Base-by-base conservation (phyloP, 1,139 yeast species). In the Candida albicans region DNA sequence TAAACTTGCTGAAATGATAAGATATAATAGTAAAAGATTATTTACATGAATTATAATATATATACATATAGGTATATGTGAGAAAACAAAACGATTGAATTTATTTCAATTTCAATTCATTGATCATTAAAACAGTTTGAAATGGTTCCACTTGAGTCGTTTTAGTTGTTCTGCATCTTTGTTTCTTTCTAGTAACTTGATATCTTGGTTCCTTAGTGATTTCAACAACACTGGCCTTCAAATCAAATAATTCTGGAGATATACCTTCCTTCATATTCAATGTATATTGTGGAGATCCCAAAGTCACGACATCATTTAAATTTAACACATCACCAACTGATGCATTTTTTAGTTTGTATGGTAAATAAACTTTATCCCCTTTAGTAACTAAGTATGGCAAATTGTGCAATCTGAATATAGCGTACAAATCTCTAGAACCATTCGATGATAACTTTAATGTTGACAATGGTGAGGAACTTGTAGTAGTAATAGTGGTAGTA, bases 381-480 rank as follows among this genome's bases (percentile, higher is more conserved):
- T 84, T 81, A 15, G 99, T 90, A 18, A 95, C 95, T 49, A 93
- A 71, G 58, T 88, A 91, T 38, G 95, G 89, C 64, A 90, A 82
- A 62, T 85, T 82, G 68, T 90, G 95, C 38, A 95, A 77, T 56
- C 81, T 83, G 54, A 91, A 77, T 8, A 88, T 75, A 40, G 99
- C 99, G 59, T 90, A 93, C 35, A 93, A 67, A 50, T 78, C 62
- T 39, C 61, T 54, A 26, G 65, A 61, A 4, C 73, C 77, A 51
- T 65, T 67, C 30, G 79, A 75, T 50, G 89, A 87, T 46, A 81
- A 76, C 59, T 84, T 87, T 51, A 91, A 67, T 9, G 89, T 82
- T 9, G 54, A 44, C 37, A 54, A 48, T 38, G 54, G 56, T 11
- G 55, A 45, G 22, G 31, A 9, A 4, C 37, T 29, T 27, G 41